Evolutionary conservation across 176 grass and related monocot genomes (phyloP), one percentile per base, ranked within the genome.

Genomic region (Alloteropsis semialata): DNA sequence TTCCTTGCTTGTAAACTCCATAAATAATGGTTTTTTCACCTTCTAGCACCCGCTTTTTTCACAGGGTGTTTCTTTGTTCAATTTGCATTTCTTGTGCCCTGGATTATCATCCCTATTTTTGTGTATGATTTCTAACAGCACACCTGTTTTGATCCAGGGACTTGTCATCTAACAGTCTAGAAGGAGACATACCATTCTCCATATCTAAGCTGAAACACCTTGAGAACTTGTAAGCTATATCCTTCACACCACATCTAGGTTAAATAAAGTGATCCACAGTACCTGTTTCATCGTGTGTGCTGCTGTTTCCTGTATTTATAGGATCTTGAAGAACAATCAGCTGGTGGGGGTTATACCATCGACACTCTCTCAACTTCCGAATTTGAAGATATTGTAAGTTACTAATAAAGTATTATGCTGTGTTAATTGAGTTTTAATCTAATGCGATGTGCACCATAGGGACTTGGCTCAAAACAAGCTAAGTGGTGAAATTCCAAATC

Each of bases 401-500:
- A 59, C 78, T 55, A 14, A 44, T 60, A 11, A 51, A 8, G 0
- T 24, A 6, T 37, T 39, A 5, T 77, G 6, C 44, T 13, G 34
- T 19, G 71, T 41, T 13, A 37, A 14, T 21, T 25, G 10, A 0
- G 1, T 53, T 50, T 55, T 21, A 60, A 65, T 77, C 48, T 70
- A 49, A 69, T 65, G 53, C 42, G n/a, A 48, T 71, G 27, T 82
- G 37, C 42, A 65, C 5, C n/a, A 29, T 21, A 99, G 97, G 88
- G 97, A 99, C 75, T 84, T 99, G 64, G 97, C 97, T 57, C 93
- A 96, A 81, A 99, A 99, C 81, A 94, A 86, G 51, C 68, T 99
- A 48, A 94, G 83, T 76, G 97, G 97, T 2, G 91, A 96, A 71
- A 99, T 99, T 68, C 91, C 97, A 11, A 92, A 88, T 68, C 89